Base-by-base conservation (phyloP, 345 rosid genomes). In the Hypericum perforatum region DNA sequence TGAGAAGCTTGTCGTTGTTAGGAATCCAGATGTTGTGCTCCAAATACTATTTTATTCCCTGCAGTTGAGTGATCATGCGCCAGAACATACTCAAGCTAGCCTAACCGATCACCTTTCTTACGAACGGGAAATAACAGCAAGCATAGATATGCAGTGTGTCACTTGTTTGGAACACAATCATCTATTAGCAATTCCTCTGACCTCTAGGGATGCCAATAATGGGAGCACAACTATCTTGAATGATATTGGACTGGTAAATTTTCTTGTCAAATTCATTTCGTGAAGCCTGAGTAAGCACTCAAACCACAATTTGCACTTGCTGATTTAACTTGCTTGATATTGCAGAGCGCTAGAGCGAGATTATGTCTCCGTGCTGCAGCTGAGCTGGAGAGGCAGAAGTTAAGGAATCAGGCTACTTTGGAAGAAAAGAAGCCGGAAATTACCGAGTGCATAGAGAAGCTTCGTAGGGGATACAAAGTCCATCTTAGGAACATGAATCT, bases 171-270 rank as follows among this genome's bases (percentile, higher is more conserved):
- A 70, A 13, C 16, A 46, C 22, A 11, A 46, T 56, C 53, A 46
- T 49, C 66, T 79, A 46, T 72, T 61, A 46, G 53, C 42, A 38
- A 45, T 74, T 54, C 74, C 76, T 10, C 52, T 77, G 63, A 66
- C 72, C 36, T 65, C 72, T 0, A 53, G 62, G 54, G 71, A 40
- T 43, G 54, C 29, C 16, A 56, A 10, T 36, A 52, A 36, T 9
- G 64, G 60, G 51, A 56, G 39, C 37, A 59, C 13, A 57, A 43
- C 44, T 6, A 52, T 39, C 15, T 69, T 84, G 60, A 63, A 64
- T 47, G 85, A 81, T 67, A 77, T 91, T 12, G 83, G 85, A 69
- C 60, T 82, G 84, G 98, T 91, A 75, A 73, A 66, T 42, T 37
- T 52, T 53, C 36, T 11, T 62, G 13, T 45, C 16, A 9, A 11